A percentile compares a stretch with the other conserved stretches of the same genome.
Conservation (phyloP, 1,284 basidiomycete species). For the Sphaerobolus stellatus region DNA sequence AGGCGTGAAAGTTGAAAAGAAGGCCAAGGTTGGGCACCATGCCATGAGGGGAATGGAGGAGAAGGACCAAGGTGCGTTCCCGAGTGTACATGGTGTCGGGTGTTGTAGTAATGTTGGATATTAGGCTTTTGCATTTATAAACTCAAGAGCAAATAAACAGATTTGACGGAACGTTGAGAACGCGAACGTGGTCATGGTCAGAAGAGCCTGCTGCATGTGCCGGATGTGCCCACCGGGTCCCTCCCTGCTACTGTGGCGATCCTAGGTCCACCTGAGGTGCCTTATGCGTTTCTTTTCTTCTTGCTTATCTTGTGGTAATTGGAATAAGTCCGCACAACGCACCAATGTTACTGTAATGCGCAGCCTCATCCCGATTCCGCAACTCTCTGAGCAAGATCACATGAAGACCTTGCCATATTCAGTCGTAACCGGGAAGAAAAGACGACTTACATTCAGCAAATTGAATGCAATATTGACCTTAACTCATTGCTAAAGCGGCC, state of each 20-base stretch:
- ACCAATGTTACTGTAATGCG: constrained; percentile 95
- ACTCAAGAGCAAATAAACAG: constrained; percentile 82
- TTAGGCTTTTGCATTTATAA: constrained; percentile 92
- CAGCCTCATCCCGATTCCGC: constrained; percentile 87
- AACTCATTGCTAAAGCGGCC: constrained; percentile 95
- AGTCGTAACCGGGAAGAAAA: constrained; percentile 90
- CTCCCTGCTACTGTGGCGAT: constrained; percentile 97
- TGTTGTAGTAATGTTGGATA: constrained; percentile 3
- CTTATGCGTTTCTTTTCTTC: constrained; percentile 13
- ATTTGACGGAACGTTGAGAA: constrained; percentile 90
- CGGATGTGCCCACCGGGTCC: constrained; percentile 87
- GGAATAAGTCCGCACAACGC: constrained; percentile 78
- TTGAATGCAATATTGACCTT: constrained; percentile 97
- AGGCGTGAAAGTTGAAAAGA: constrained; percentile 74
- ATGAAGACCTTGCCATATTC: constrained; percentile 95
- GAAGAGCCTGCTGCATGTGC: constrained; percentile 93
- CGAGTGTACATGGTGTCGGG: background rate
- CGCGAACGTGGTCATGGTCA: too few relatives aligned
- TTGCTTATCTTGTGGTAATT: background rate
- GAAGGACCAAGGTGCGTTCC: constrained; percentile 71
- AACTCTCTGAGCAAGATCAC: constrained; percentile 90
- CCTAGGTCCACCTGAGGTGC: constrained; percentile 92
- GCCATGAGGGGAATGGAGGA: constrained; percentile 70
- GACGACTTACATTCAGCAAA: constrained; percentile 90
- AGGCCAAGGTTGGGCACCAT: constrained; percentile 52